Base-by-base conservation (phyloP, 2,329 filamentous ascomycete species). In the Penicillium fuscoglaucum region DNA sequence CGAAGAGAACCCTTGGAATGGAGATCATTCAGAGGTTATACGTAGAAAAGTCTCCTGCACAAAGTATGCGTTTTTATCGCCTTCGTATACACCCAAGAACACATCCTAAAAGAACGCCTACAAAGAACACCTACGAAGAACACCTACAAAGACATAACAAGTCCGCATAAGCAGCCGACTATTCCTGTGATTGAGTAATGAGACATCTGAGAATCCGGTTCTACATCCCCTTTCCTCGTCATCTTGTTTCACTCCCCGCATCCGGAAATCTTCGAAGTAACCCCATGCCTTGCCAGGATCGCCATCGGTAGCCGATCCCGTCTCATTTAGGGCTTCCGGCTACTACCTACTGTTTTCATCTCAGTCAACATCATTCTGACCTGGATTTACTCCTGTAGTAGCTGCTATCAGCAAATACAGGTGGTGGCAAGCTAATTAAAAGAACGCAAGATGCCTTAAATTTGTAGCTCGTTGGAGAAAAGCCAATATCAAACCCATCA, bases 331-430 rank as follows among this genome's bases (percentile, higher is more conserved):
- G 26, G 26, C 33, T 28, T 44, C 26, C 45, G 26, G 40, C 35
- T 33, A 43, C 17, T 3, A 28, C 31, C 12, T 39, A 45, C 56
- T 49, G 56, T 40, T 58, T 55, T 24, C 56, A 13, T 55, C 44
- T 35, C 31, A 29, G 24, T n/a, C 19, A 17, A n/a, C 31, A 49
- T 40, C 26, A 28, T n/a, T 8, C 5, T 49, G 21, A 6, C 43
- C 4, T 54, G 6, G 7, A 4, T 53, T 13, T 17, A 12, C 15
- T 29, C 1, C 15, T 3, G 26, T 40, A 17, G 2, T 33, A 13
- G 19, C 31, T 58, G 39, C 9, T 50, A 49, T 31, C 45, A 54
- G 26, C 17, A 13, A 35, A 17, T 13, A 3, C 7, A 37, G 19
- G 6, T 29, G 37, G 8, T 17, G 8, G 37, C 8, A 29, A 29